Conservation (phyloP, 257 asterid species). For the Nicotiana noctiflora region DNA sequence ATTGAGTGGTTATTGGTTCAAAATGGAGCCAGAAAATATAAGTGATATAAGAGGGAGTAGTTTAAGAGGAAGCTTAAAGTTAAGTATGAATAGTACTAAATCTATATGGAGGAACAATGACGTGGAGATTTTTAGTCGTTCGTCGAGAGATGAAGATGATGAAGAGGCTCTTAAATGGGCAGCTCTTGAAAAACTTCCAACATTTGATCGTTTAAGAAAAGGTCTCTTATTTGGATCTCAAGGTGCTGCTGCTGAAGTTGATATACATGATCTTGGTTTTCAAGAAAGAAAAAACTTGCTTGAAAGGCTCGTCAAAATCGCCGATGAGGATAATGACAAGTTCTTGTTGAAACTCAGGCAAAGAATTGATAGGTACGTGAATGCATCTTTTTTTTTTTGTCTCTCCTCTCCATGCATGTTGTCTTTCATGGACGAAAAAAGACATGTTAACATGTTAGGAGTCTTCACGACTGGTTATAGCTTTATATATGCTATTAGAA, state of each 20-base stretch:
- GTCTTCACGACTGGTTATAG: too few relatives aligned
- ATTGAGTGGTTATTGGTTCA: too few relatives aligned
- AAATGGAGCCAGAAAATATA: too few relatives aligned
- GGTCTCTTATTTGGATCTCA: slow-evolving; percentile 5
- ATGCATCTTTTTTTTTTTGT: not conserved
- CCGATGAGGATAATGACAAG: slow-evolving; percentile 66
- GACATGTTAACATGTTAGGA: too few relatives aligned
- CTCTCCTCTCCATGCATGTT: too few relatives aligned
- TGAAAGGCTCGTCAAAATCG: slow-evolving; percentile 47
- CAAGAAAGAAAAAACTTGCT: slow-evolving; percentile 37
- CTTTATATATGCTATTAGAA: not conserved
- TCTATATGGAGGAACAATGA: too few relatives aligned
- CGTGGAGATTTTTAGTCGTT: too few relatives aligned
- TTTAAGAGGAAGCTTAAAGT: too few relatives aligned
- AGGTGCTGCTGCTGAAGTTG: not conserved
- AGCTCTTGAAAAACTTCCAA: not conserved
- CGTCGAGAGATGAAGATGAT: too few relatives aligned
- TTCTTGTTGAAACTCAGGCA: slow-evolving; percentile 48
- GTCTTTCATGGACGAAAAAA: not conserved
- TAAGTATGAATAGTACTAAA: not conserved
- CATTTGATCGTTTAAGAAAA: not conserved
- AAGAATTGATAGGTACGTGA: slow-evolving; percentile 41
- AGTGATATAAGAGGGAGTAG: not conserved
- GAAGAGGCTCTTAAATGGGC: too few relatives aligned
- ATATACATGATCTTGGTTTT: not conserved